Evolutionary conservation across 192 early-diverging fungal species (phyloP).

Genomic region (Chytriomyces hyalinus): DNA sequence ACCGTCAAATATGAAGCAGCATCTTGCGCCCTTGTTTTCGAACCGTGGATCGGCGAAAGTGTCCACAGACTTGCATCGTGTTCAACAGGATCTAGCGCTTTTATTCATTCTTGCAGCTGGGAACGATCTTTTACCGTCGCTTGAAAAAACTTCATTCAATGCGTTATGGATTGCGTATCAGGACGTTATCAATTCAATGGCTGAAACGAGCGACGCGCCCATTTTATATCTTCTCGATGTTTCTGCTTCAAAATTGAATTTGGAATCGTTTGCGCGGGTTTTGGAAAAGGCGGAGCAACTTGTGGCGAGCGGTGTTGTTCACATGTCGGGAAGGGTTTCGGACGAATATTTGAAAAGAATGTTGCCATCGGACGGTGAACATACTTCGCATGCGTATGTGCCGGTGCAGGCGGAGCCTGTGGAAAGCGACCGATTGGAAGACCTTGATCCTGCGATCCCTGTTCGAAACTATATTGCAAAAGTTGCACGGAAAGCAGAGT

Average conservation of each 20-base stretch:
- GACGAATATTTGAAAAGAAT: neutral
- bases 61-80: slow-evolving; percentile 2
- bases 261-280: neutral
- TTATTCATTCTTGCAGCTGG: slow-evolving; percentile 9
- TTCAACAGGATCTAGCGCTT: slow-evolving; percentile 5
- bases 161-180: neutral
- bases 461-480: too few species aligned
- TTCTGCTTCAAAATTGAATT: neutral
- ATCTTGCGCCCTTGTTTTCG: neutral
- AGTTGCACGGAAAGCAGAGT: too few species aligned
- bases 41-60: neutral
- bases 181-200: neutral
- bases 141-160: neutral
- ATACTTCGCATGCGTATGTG: neutral
- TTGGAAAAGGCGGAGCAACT: neutral
- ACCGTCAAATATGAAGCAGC: neutral
- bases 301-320: neutral
- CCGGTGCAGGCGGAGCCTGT: too few species aligned
- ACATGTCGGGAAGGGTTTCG: neutral
- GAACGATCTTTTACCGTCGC: slow-evolving; percentile 4
- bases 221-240: neutral
- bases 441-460: too few species aligned
- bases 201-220: neutral
- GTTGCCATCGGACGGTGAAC: neutral
- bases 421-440: too few species aligned